These are phyloP conservation scores for Serendipita indica DNA, from an alignment of 768 basidiomycete genomes.

Conservation along the genomic window DNA sequence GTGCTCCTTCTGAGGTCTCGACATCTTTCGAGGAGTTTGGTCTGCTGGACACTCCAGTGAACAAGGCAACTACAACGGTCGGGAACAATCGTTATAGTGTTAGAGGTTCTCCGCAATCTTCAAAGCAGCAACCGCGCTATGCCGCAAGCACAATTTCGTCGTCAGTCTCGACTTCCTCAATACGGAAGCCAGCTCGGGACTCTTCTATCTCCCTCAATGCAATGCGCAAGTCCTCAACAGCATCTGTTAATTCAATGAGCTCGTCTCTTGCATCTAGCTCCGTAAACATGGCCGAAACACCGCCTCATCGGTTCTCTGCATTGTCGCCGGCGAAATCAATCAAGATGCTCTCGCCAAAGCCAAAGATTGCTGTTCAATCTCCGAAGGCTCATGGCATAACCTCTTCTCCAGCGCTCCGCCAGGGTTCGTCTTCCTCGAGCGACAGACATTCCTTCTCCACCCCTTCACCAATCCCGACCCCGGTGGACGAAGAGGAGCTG, in stretches of 20 bases:
- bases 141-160: conserved; percentile 29
- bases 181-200: conserved; percentile 60
- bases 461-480: conserved; percentile 65
- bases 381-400: conserved; percentile 41
- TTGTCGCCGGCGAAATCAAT: conserved; percentile 74
- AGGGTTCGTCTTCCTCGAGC: conserved; percentile 49
- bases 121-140: conserved; percentile 37
- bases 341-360: conserved; percentile 70
- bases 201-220: conserved; percentile 57
- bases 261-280: conserved; percentile 29
- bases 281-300: conserved; percentile 6
- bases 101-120: conserved; percentile 44
- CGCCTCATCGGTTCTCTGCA: conserved; percentile 48
- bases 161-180: conserved; percentile 31
- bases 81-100: conserved; percentile 38
- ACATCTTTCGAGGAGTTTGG: conserved; percentile 59
- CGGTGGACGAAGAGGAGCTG: conserved; percentile 69
- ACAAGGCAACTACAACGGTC: conserved; percentile 28
- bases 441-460: conserved; percentile 58
- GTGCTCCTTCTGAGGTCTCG: conserved; percentile 10
- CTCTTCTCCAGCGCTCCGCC: conserved; percentile 36
- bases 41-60: conserved; percentile 51
- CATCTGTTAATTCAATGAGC: conserved; percentile 57
- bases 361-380: conserved; percentile 53
- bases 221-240: conserved; percentile 67